Conservation (phyloP, 108 stramenopile species). For the Nitzschia palea region DNA sequence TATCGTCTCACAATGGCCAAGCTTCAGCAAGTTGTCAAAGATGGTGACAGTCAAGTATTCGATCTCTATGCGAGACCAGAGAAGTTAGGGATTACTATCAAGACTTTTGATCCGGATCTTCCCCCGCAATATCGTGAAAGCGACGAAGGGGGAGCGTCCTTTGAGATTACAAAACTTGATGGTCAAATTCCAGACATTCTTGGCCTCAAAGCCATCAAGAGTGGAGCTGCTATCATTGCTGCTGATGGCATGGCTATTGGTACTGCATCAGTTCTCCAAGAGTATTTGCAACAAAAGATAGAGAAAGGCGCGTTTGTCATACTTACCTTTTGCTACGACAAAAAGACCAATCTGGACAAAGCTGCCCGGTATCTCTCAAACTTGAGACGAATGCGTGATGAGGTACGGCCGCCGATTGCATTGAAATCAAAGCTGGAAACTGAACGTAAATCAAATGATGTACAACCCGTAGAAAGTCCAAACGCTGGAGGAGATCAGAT, state of each 20-base stretch:
- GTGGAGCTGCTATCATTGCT: neutral
- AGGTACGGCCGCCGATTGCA: neutral
- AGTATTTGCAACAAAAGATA: neutral
- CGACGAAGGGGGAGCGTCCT: neutral
- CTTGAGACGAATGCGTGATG: neutral
- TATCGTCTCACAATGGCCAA: neutral
- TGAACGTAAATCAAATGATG: neutral
- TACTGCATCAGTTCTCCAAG: neutral
- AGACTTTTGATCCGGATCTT: no score
- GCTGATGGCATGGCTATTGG: neutral
- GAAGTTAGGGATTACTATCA: neutral
- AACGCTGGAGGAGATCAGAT: neutral
- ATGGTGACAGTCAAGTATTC: neutral
- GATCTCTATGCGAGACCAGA: neutral
- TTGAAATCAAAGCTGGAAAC: neutral
- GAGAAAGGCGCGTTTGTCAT: neutral
- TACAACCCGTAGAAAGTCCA: neutral
- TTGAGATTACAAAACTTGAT: neutral
- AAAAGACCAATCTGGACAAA: neutral
- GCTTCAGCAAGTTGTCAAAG: neutral
- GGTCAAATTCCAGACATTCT: neutral
- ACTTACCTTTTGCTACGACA: neutral
- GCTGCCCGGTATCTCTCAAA: neutral
- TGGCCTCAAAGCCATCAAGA: neutral
- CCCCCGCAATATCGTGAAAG: no score